These are phyloP conservation scores for Pythium coloratum DNA, from an alignment of 352 stramenopile species.

Conservation along the genomic window DNA sequence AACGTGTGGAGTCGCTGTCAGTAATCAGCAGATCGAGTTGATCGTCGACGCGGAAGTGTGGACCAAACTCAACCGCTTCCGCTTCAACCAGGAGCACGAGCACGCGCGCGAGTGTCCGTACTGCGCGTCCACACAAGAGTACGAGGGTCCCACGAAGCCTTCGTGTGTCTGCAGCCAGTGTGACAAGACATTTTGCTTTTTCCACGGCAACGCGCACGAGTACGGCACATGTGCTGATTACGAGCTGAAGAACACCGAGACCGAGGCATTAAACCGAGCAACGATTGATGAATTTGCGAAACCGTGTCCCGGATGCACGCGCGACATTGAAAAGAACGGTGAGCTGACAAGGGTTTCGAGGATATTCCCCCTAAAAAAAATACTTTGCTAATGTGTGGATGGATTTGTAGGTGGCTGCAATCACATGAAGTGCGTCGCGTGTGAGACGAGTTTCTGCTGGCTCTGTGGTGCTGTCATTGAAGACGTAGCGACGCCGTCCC, in stretches of 20 bases:
- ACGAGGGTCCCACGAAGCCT: not conserved
- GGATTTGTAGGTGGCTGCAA: conserved; percentile 19
- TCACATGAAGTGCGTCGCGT: conserved; percentile 27
- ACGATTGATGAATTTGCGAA: conserved; percentile 13
- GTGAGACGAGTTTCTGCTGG: conserved; percentile 25
- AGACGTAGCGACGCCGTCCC: conserved; percentile 4
- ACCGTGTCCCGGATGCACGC: conserved; percentile 13
- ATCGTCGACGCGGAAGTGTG: conserved; percentile 5
- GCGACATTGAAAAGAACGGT: conserved; percentile 26
- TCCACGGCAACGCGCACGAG: conserved; percentile 21
- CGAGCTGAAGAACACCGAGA: conserved; percentile 5
- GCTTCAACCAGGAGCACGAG: conserved; percentile 14
- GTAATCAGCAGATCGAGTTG: not conserved
- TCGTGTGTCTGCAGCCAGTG: conserved; percentile 8
- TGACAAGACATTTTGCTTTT: conserved; percentile 13
- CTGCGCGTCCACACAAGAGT: conserved; percentile 12
- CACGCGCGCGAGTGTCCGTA: conserved; percentile 19
- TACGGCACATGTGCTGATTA: conserved; percentile 18
- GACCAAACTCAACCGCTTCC: conserved; percentile 10
- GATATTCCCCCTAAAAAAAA: too few species aligned
- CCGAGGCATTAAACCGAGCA: not conserved
- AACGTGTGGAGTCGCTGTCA: conserved; percentile 8
- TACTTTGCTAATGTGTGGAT: not conserved
- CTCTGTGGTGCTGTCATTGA: conserved; percentile 20
- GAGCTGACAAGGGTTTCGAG: not conserved